Base-by-base conservation (phyloP, 2,329 filamentous ascomycete species). In the Cytospora chrysosperma region DNA sequence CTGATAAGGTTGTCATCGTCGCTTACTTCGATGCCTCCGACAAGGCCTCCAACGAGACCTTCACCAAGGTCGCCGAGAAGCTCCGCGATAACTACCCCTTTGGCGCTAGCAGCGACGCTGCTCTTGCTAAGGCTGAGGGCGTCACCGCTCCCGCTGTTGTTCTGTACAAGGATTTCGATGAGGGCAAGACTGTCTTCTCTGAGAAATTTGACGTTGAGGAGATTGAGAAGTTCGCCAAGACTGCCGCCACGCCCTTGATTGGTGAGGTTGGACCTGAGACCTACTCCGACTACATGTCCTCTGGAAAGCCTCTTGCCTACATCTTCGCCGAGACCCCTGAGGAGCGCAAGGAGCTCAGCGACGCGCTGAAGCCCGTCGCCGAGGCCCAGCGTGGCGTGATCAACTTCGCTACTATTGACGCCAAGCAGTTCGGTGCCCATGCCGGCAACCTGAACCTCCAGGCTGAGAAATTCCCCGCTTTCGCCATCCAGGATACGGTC, bases 341-440 rank as follows among this genome's bases (percentile, higher is more conserved):
- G 81, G 93, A 97, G 85, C 93, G 95, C 72, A 86, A 89, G 74
- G 81, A 87, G 73, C 87, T 97, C 70, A 82, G 89, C 70, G 86
- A 89, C 69, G 82, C 86, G 67, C 84, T 99, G 73, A 96, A 93
- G 85, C 84, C 91, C 69, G 78, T 99, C 69, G 95, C 95, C 66
- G 86, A 96, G 82, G 90, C 94, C 82, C 88, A 93, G 85, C 94
- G 93, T 81, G 94, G 95, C 79, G 88, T 87, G 77, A 87, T 99
- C 83, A 98, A 96, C 89, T 96, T 99, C 77, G 95, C 93, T 69
- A 97, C 93, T 74, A 98, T 99, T 72, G 95, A 99, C 75, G 93
- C 95, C 70, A 92, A 91, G 83, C 79, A 90, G 66, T 99, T 96
- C 75, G 95, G 95, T 75, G 93, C 94, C 70, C 95, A 99, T 81